Base-by-base conservation (phyloP, 164 flowering plant genomes). In the Vitis amurensis region DNA sequence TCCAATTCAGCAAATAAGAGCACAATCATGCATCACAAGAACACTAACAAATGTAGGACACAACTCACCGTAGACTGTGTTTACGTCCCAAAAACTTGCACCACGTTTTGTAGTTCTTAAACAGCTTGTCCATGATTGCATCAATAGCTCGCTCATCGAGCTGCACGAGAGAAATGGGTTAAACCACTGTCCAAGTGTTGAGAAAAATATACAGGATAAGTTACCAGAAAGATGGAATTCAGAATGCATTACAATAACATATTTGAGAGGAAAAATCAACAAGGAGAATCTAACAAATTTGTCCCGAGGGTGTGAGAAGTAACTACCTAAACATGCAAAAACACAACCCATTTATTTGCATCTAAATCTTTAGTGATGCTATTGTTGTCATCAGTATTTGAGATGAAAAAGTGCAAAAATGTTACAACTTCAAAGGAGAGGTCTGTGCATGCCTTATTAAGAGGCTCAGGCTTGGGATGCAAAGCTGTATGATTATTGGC, bases 81-180 rank as follows among this genome's bases (percentile, higher is more conserved):
- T 91, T 96, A 57, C 90, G 77, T 60, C 97, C 99, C 84, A 93
- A 81, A 79, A 86, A 96, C 69, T 96, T 96, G 85, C 98, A 96
- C 99, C 99, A 96, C 37, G 84, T 92, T 77, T 88, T 96, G 78
- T 96, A 96, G 76, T 96, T 93, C 80, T 96, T 96, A 67, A 96
- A 96, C 23, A 89, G 80, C 77, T 90, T 92, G 73, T 70, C 80
- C 98, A 91, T 92, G 11, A 96, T 88, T 37, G 91, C 89, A 86
- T 91, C 91, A 55, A 92, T 82, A 63, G 99, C 99, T 69, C 97
- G 84, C 47, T 93, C 98, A 81, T 91, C 99, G 64, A 96, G 89
- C 99, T 96, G 87, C 76, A 78, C 8, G n/a, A 50, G 51, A 50
- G 13, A 70, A 59, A 66, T 12, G n/a, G 13, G 49, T 55, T 63